Evolutionary conservation across 2,329 filamentous ascomycete genomes (phyloP).

Genomic region (Cordyceps militaris): DNA sequence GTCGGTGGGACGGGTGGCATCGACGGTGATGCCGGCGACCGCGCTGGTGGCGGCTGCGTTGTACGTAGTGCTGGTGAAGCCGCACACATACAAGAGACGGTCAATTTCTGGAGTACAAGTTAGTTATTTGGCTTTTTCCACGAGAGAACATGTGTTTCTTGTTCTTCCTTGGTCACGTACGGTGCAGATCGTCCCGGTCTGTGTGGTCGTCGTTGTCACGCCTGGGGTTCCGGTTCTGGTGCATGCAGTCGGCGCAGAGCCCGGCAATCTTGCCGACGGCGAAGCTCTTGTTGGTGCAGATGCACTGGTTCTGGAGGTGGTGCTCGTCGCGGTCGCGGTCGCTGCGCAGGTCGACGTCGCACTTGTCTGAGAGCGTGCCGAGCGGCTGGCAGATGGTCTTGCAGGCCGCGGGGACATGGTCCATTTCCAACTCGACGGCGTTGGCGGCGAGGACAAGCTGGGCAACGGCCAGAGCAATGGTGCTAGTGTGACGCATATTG

Average conservation of each 20-base stretch:
- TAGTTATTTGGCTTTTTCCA: neutral
- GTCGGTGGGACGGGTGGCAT: slow-evolving; percentile 26
- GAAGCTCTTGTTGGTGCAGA: slow-evolving; percentile 36
- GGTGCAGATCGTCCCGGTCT: neutral
- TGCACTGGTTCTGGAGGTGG: slow-evolving; percentile 31
- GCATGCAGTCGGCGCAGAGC: slow-evolving; percentile 4
- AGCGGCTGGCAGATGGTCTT: slow-evolving; percentile 30
- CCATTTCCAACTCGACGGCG: slow-evolving; percentile 26
- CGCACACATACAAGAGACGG: neutral
- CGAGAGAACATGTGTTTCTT: neutral
- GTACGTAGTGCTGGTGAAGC: slow-evolving; percentile 8
- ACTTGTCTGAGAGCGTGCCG: slow-evolving; percentile 27
- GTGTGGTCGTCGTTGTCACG: neutral
- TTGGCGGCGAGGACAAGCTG: neutral
- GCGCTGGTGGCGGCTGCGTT: slow-evolving; percentile 5
- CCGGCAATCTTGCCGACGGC: slow-evolving; percentile 29
- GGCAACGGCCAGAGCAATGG: neutral
- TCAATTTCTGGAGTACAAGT: neutral
- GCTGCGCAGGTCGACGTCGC: slow-evolving; percentile 26
- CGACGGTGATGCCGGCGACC: slow-evolving; percentile 28
- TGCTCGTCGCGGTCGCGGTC: slow-evolving; percentile 28
- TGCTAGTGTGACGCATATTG: neutral
- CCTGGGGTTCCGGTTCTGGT: neutral
- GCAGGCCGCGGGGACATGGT: slow-evolving; percentile 29
- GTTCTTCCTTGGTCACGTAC: neutral